A percentile compares a stretch with the other conserved stretches of the same genome.
These are phyloP conservation scores for Sclerotinia glacialis DNA, from an alignment of 2,329 filamentous ascomycete genomes.

Conservation along the genomic window DNA sequence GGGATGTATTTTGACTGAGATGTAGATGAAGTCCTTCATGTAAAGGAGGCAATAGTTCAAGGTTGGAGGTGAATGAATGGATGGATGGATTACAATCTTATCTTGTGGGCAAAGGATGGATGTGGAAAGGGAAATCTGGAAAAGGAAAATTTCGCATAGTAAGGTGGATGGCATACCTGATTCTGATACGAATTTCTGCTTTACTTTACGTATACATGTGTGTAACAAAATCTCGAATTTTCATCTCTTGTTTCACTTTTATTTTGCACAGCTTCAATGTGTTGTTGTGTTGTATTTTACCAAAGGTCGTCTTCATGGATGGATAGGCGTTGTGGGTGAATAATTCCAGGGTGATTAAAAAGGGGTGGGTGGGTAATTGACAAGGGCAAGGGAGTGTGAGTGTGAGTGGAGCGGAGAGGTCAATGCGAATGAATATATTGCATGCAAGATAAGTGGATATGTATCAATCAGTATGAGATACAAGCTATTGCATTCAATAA, in stretches of 20 bases:
- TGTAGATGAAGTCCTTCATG: neutral
- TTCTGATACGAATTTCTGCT: slow-evolving; percentile 7
- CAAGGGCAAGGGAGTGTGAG: no score
- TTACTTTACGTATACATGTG: slow-evolving; percentile 9
- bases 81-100: neutral
- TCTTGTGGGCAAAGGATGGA: neutral
- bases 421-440: no score
- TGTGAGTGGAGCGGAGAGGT: no score
- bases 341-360: no score
- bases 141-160: neutral
- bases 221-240: slow-evolving; percentile 11
- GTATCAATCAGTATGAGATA: no score
- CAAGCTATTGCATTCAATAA: no score
- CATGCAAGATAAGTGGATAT: no score
- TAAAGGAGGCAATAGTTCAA: neutral
- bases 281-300: neutral
- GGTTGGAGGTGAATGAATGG: neutral
- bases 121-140: neutral
- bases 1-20: neutral
- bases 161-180: neutral
- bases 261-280: neutral
- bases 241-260: neutral
- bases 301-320: no score
- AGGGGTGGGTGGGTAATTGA: no score
- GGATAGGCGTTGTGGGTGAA: neutral